A percentile compares a stretch with the other conserved stretches of the same genome.
These are phyloP conservation scores for Glutinoglossum americanum DNA, from an alignment of 495 filamentous ascomycete genomes.

Conservation along the genomic window DNA sequence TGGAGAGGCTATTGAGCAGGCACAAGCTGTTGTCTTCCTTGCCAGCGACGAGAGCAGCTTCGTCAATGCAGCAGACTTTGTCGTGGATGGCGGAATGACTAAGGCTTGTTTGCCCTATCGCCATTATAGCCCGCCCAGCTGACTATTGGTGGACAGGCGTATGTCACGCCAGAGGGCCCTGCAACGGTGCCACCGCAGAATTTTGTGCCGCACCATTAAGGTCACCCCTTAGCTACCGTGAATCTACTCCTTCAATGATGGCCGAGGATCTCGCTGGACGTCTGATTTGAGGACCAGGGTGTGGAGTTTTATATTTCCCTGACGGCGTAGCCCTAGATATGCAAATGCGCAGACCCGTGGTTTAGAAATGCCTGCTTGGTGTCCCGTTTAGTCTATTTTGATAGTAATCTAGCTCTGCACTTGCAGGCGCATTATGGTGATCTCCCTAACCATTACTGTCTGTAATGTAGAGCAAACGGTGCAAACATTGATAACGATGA, in stretches of 20 bases:
- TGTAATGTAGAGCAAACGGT: too few species aligned
- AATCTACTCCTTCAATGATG: neutral
- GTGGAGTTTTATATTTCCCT: too few species aligned
- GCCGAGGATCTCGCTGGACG: neutral
- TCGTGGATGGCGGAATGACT: conserved; percentile 92
- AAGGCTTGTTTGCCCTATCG: too few species aligned
- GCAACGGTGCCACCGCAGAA: conserved; percentile 50
- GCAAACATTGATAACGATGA: too few species aligned
- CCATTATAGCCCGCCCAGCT: neutral
- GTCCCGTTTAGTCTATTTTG: too few species aligned
- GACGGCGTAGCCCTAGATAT: too few species aligned
- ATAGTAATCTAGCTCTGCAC: too few species aligned
- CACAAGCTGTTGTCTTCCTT: conserved; percentile 80
- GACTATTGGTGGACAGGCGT: conserved; percentile 29
- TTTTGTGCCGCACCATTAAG: conserved; percentile 2
- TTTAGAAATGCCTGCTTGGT: too few species aligned
- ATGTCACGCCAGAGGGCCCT: conserved; percentile 77
- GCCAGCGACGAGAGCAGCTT: conserved; percentile 91
- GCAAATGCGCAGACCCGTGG: too few species aligned
- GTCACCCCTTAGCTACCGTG: neutral
- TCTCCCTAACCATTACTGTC: too few species aligned
- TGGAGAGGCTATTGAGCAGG: conserved; percentile 88
- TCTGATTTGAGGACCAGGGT: neutral
- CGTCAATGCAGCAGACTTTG: conserved; percentile 79
- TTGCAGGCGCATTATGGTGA: too few species aligned